Percentiles rank a stretch among this genome's conserved stretches.
Evolutionary conservation across 257 asterid species (phyloP).

Genomic region (Jacaranda mimosifolia): DNA sequence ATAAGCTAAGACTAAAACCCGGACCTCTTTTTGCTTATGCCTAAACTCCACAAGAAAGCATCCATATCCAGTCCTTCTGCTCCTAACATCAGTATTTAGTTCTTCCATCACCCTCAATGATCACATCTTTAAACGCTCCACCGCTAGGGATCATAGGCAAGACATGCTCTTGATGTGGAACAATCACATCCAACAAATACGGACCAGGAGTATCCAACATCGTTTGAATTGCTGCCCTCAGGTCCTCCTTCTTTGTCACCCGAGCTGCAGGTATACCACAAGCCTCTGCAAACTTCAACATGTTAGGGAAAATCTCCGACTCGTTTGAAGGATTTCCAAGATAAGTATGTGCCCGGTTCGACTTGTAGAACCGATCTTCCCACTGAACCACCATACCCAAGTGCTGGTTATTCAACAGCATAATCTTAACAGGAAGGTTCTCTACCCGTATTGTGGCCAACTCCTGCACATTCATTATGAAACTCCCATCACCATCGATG

Average conservation of each 20-base stretch:
- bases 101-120: constrained; percentile 83
- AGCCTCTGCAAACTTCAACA: constrained; percentile 82
- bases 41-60: not conserved
- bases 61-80: not conserved
- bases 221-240: constrained; percentile 65
- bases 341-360: constrained; percentile 82
- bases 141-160: constrained; percentile 91
- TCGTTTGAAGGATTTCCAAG: constrained; percentile 78
- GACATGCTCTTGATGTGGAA: constrained; percentile 87
- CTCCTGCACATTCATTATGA: constrained; percentile 87
- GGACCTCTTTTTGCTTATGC: not conserved
- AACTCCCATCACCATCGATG: constrained; percentile 93
- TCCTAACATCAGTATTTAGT: constrained; percentile 44
- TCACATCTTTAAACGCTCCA: constrained; percentile 78
- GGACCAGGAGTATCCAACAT: constrained; percentile 88
- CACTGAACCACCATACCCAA: constrained; percentile 92
- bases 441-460: constrained; percentile 76
- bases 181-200: constrained; percentile 78
- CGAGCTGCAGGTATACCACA: constrained; percentile 77
- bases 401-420: constrained; percentile 83
- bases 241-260: constrained; percentile 57
- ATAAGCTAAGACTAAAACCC: not conserved
- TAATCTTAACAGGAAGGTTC: constrained; percentile 78
- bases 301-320: constrained; percentile 66
- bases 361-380: constrained; percentile 87